Evolutionary conservation across 257 asterid genomes (phyloP), one percentile per base, ranked within the genome.

Genomic region (Coffea canephora): DNA sequence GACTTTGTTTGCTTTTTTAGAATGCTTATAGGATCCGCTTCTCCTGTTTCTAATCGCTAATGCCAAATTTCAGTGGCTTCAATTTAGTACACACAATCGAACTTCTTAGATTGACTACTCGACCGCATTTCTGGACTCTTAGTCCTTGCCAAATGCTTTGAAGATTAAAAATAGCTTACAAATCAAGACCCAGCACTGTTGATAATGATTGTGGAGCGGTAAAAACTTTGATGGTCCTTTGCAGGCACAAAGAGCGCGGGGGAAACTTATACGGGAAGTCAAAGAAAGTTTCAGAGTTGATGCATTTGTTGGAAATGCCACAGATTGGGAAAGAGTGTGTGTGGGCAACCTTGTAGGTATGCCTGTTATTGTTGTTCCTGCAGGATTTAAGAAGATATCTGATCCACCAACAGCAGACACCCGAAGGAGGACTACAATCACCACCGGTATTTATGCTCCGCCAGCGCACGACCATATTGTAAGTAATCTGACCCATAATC

Each of bases 211-310:
- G 34, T 31, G 34, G 34, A 45, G 48, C 48, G 8, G 8, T 8
- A 31, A 31, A 31, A 31, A 31, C 34, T 31, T 31, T 31, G 4
- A 19, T 52, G 34, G 31, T 69, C 61, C 66, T 61, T 39, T 1
- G 9, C 89, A 95, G 98, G 96, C 99, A 76, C 98, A 93, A 72
- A 81, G 99, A 82, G 93, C 96, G 49, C 85, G 98, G 71, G 96
- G 97, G 61, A 92, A 90, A 77, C 90, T 95, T 46, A 91, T 92
- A 23, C 86, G 82, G 21, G 97, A 95, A 87, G 95, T 93, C 39
- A 87, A 84, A 49, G 94, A 87, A 27, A 84, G 31, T 75, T 92
- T 93, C 88, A 89, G 81, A 73, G 97, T 93, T 3, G 92, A 93
- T 62, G 97, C 97, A 25, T 92, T 95, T 76, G 83, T 93, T 41